Conservation (phyloP, 2,329 filamentous ascomycete species). For the Didymella arachidicola region DNA sequence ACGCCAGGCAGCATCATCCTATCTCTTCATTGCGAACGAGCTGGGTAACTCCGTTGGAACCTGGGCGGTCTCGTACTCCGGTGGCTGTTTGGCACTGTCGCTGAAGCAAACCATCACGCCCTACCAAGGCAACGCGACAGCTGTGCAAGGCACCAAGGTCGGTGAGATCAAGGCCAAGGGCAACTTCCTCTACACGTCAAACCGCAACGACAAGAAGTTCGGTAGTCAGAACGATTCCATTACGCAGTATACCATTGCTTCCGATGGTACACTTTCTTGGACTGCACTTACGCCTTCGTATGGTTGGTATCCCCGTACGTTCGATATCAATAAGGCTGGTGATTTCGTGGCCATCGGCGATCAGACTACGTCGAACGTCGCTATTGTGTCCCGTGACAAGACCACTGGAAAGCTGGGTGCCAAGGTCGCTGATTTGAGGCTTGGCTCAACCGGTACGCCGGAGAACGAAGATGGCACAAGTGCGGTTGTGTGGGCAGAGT, state of each 20-base stretch:
- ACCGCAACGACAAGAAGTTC: constrained; percentile 50
- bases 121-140: constrained; percentile 41
- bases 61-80: constrained; percentile 46
- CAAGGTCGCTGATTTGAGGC: constrained; percentile 36
- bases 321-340: constrained; percentile 46
- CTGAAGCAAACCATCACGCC: constrained; percentile 45
- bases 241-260: constrained; percentile 44
- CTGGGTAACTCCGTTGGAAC: constrained; percentile 45
- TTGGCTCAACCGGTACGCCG: constrained; percentile 36
- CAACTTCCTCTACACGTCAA: constrained; percentile 46
- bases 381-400: constrained; percentile 41
- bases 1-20: constrained; percentile 23
- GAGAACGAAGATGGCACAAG: constrained; percentile 46
- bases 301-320: constrained; percentile 47
- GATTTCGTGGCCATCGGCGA: constrained; percentile 43
- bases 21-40: constrained; percentile 47
- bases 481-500: constrained; percentile 48
- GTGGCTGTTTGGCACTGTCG: constrained; percentile 42
- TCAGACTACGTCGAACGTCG: constrained; percentile 45
- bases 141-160: constrained; percentile 40
- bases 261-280: constrained; percentile 39
- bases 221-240: constrained; percentile 43
- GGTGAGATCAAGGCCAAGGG: constrained; percentile 45
- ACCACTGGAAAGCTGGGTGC: constrained; percentile 39
- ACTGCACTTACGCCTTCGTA: constrained; percentile 42